Evolutionary conservation across 202 grass and related monocot genomes (phyloP).

Genomic region (Hordeum pubiflorum): DNA sequence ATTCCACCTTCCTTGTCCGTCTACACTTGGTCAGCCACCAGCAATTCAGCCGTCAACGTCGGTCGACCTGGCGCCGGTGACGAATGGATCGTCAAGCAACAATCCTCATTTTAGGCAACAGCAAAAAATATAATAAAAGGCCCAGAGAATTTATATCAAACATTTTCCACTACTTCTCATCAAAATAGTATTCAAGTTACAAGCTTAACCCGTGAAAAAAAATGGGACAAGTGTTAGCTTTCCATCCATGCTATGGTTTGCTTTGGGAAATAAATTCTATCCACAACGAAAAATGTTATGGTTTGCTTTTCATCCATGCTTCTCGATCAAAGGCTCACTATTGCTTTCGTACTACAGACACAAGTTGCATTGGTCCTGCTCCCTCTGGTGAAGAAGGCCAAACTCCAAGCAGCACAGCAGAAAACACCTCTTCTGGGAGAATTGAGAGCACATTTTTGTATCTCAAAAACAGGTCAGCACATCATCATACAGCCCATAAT

Average conservation of each 20-base stretch:
- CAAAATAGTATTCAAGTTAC: background rate
- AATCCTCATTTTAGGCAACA: no score
- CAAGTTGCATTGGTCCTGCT: background rate
- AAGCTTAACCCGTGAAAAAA: background rate
- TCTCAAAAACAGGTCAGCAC: background rate
- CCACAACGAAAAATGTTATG: background rate
- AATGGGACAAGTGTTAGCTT: background rate
- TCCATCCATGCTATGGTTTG: background rate
- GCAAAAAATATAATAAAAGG: no score
- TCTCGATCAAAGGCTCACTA: background rate
- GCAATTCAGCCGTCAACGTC: background rate
- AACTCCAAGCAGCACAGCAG: background rate
- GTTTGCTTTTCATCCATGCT: background rate
- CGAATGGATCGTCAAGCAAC: no score
- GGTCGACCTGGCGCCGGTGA: no score
- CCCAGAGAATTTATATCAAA: background rate
- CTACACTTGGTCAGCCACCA: background rate
- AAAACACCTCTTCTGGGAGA: background rate
- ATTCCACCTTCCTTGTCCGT: background rate
- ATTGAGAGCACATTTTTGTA: background rate
- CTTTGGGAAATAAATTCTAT: background rate
- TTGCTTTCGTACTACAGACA: background rate
- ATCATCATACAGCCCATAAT: background rate
- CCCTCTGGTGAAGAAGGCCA: background rate
- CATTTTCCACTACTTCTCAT: background rate